Evolutionary conservation across 768 basidiomycete genomes (phyloP).

Genomic region (Pleurotus eryngii): DNA sequence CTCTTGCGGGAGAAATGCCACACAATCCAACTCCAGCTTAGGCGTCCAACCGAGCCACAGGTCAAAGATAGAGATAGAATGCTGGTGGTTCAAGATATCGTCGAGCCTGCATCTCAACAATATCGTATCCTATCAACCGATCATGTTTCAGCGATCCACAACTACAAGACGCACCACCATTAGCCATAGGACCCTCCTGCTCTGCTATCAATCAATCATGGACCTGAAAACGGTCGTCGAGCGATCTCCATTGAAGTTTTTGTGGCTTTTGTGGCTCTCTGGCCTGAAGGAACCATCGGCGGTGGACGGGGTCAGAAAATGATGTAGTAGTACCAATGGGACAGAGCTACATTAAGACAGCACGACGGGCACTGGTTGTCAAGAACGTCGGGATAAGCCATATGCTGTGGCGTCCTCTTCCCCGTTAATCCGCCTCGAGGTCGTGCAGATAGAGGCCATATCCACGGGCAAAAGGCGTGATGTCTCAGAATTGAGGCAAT

Average conservation of each 20-base stretch:
- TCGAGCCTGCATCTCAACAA: conserved; percentile 7
- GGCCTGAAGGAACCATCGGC: background rate
- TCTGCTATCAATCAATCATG: conserved; percentile 3
- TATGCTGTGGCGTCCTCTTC: conserved; percentile 5
- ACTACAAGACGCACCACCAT: background rate
- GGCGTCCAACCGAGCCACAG: no score
- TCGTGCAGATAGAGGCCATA: background rate
- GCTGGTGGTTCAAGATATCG: background rate
- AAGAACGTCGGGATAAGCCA: background rate
- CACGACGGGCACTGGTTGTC: background rate
- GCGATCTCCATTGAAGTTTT: background rate
- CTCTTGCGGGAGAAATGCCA: no score
- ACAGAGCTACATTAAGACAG: background rate
- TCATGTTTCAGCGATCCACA: conserved; percentile 6
- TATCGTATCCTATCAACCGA: conserved; percentile 7
- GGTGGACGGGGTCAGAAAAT: background rate
- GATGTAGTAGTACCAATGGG: background rate
- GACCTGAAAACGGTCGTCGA: background rate
- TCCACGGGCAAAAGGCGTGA: background rate
- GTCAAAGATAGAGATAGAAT: no score
- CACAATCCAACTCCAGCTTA: no score
- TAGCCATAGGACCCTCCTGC: background rate
- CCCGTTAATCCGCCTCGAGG: conserved; percentile 4
- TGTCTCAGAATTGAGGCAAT: background rate
- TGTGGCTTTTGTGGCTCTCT: background rate